These are phyloP conservation scores for Apiotrichum mycotoxinovorans DNA, from an alignment of 1,284 basidiomycete genomes.

Conservation along the genomic window DNA sequence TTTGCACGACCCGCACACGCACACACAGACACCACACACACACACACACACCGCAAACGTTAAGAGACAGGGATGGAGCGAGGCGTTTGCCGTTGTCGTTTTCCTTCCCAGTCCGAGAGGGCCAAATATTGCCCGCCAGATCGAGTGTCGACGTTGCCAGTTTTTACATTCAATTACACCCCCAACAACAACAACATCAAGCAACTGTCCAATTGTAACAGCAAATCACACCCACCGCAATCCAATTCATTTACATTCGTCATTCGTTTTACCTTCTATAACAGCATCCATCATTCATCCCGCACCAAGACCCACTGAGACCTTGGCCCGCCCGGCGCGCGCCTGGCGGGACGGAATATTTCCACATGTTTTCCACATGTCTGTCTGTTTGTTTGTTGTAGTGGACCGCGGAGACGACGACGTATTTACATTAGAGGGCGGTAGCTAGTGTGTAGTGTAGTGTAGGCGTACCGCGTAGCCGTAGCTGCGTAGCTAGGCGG, in stretches of 20 bases:
- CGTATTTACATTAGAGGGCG: background rate
- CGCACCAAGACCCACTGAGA: background rate
- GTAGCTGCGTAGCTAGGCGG: background rate
- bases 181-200: background rate
- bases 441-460: background rate
- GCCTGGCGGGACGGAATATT: no score
- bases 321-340: no score
- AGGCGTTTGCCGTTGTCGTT: no score
- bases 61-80: no score
- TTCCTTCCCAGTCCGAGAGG: background rate
- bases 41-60: background rate
- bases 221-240: background rate
- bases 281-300: background rate
- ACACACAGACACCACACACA: background rate
- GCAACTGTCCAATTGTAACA: background rate
- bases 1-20: background rate
- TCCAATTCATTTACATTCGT: background rate
- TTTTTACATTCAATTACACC: constrained; percentile 5
- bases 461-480: no score
- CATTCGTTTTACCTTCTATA: background rate
- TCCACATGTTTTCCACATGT: no score
- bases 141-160: background rate
- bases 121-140: constrained; percentile 7
- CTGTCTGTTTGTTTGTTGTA: background rate
- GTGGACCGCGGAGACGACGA: background rate